A percentile compares a stretch with the other conserved stretches of the same genome.
Conservation (phyloP, 2,329 filamentous ascomycete genomes). For the Trichoderma simmonsii region DNA sequence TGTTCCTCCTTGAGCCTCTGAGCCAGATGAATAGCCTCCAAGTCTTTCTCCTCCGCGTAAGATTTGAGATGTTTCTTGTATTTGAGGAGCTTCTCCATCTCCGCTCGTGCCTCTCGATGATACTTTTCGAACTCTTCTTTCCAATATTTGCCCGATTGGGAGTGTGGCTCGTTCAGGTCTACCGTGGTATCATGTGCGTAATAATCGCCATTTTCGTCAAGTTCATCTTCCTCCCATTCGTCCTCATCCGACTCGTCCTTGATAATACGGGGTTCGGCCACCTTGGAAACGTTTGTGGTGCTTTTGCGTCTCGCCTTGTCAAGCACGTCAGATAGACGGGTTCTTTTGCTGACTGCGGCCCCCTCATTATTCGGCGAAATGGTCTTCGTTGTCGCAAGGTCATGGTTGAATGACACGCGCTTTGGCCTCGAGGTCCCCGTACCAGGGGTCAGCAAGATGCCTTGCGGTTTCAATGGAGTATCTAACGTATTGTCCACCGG, state of each 20-base stretch:
- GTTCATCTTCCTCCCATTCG: constrained; percentile 58
- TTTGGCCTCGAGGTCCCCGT: constrained; percentile 59
- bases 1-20: constrained; percentile 67
- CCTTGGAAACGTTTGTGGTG: constrained; percentile 30
- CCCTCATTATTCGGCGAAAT: constrained; percentile 17
- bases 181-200: constrained; percentile 59
- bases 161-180: constrained; percentile 70
- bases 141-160: constrained; percentile 75
- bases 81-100: constrained; percentile 73
- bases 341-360: constrained; percentile 33
- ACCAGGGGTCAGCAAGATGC: constrained; percentile 63
- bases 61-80: constrained; percentile 79
- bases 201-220: constrained; percentile 40
- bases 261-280: constrained; percentile 15
- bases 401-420: constrained; percentile 62
- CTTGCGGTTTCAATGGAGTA: constrained; percentile 51
- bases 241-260: constrained; percentile 40
- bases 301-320: constrained; percentile 39
- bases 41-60: constrained; percentile 74
- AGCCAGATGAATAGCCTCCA: constrained; percentile 63
- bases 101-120: constrained; percentile 65
- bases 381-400: constrained; percentile 36
- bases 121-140: constrained; percentile 74
- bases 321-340: constrained; percentile 44
- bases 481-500: constrained; percentile 31